Evolutionary conservation across 2,329 filamentous ascomycete species (phyloP).

Genomic region (Scytalidium sp.): DNA sequence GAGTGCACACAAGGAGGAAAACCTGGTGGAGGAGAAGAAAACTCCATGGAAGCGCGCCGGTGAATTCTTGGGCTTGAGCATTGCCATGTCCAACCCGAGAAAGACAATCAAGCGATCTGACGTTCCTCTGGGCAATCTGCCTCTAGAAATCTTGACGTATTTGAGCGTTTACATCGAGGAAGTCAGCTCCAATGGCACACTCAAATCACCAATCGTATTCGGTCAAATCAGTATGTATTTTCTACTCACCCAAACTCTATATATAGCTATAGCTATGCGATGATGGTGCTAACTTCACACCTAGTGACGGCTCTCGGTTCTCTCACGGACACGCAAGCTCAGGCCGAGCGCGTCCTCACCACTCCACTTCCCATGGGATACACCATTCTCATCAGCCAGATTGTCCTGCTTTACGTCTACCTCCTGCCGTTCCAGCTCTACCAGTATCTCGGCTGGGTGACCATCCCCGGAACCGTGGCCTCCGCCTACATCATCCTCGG

Average conservation of each 20-base stretch:
- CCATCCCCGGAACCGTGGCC: conserved; percentile 71
- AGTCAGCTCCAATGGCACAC: conserved; percentile 28
- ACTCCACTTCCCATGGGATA: conserved; percentile 83
- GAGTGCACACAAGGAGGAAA: conserved; percentile 42
- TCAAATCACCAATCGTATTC: conserved; percentile 25
- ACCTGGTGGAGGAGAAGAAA: conserved; percentile 26
- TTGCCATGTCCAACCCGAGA: conserved; percentile 74
- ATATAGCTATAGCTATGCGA: too few species aligned
- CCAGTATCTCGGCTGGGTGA: conserved; percentile 62
- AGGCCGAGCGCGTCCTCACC: conserved; percentile 74
- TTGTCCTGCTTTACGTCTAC: conserved; percentile 81
- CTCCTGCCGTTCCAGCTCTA: conserved; percentile 80
- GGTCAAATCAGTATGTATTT: conserved; percentile 23
- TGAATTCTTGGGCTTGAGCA: conserved; percentile 72
- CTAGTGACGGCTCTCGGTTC: conserved; percentile 41
- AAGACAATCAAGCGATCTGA: conserved; percentile 72
- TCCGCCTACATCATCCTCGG: conserved; percentile 82
- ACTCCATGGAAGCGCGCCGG: conserved; percentile 58
- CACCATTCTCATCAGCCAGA: conserved; percentile 79
- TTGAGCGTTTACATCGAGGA: conserved; percentile 42
- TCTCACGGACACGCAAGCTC: conserved; percentile 69
- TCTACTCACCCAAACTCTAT: conserved; percentile 24
- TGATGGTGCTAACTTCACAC: conserved; percentile 1
- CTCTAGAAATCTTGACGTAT: conserved; percentile 75
- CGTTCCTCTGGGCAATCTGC: conserved; percentile 76